Evolutionary conservation across 2,329 filamentous ascomycete species (phyloP).

Genomic region (Juglanconis sp.): DNA sequence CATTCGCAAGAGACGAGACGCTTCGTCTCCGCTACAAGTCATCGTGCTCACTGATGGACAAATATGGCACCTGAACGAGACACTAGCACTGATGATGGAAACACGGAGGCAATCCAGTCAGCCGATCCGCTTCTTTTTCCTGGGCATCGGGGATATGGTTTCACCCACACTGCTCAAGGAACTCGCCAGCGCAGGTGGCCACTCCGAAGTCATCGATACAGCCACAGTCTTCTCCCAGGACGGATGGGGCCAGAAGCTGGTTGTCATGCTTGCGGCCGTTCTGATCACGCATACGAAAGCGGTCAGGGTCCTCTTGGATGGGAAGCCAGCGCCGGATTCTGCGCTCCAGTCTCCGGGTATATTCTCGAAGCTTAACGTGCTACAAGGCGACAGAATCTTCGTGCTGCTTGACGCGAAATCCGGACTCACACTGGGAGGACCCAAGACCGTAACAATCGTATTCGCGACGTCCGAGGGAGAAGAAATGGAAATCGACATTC

Average conservation of each 20-base stretch:
- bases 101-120: slow-evolving; percentile 37
- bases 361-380: slow-evolving; percentile 12
- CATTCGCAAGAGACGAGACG: slow-evolving; percentile 36
- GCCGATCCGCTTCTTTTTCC: slow-evolving; percentile 52
- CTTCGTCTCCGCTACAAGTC: slow-evolving; percentile 42
- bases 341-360: slow-evolving; percentile 16
- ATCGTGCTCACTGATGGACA: slow-evolving; percentile 56
- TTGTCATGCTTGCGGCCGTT: slow-evolving; percentile 19
- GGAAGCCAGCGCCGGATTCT: not conserved
- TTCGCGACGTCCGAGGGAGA: not conserved
- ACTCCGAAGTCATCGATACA: slow-evolving; percentile 31
- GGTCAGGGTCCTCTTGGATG: not conserved
- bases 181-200: slow-evolving; percentile 54
- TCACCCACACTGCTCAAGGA: slow-evolving; percentile 58
- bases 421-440: not conserved
- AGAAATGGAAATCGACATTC: not conserved
- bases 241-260: slow-evolving; percentile 20
- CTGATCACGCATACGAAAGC: slow-evolving; percentile 6
- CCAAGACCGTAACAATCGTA: slow-evolving; percentile 6
- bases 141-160: slow-evolving; percentile 53
- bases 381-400: slow-evolving; percentile 15
- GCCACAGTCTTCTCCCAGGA: slow-evolving; percentile 4
- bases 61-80: slow-evolving; percentile 44
- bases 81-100: slow-evolving; percentile 46
- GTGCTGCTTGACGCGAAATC: slow-evolving; percentile 8